Percentiles rank a stretch among this genome's conserved stretches.
phyloP scores from a whole-genome alignment of 257 asterid genomes.

The Verbascum thapsus region DNA sequence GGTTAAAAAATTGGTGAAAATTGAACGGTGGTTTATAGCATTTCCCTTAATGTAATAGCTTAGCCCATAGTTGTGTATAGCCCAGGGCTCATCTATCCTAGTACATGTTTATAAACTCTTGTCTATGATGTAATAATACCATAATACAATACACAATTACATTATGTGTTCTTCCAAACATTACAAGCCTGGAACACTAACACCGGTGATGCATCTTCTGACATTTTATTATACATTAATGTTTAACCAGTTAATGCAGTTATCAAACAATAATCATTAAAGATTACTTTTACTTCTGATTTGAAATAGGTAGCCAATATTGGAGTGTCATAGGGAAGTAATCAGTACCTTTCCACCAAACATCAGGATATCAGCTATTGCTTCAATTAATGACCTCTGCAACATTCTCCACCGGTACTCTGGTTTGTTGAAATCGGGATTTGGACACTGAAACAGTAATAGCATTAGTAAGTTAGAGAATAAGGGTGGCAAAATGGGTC shows the following conservation, averaged over 20 bases:
- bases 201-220: conserved; percentile 2
- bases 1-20: too few relatives aligned
- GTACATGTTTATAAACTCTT: too few relatives aligned
- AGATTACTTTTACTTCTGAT: conserved; percentile 8
- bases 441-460: conserved; percentile 74
- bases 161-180: too few relatives aligned
- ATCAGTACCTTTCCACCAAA: conserved; percentile 68
- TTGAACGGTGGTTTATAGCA: too few relatives aligned
- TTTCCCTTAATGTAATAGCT: too few relatives aligned
- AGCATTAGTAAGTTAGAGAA: too few relatives aligned
- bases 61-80: too few relatives aligned
- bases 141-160: too few relatives aligned
- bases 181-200: too few relatives aligned
- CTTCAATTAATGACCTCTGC: conserved; percentile 86
- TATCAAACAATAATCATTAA: neutral
- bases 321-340: conserved; percentile 8
- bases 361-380: conserved; percentile 63
- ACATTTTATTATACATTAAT: neutral
- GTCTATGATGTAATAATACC: too few relatives aligned
- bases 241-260: neutral
- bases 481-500: too few relatives aligned
- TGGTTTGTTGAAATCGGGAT: conserved; percentile 92
- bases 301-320: conserved; percentile 6
- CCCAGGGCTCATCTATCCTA: too few relatives aligned
- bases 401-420: conserved; percentile 87